Conservation (phyloP, 306 rosid species). For the Erythrophleum fordii region DNA sequence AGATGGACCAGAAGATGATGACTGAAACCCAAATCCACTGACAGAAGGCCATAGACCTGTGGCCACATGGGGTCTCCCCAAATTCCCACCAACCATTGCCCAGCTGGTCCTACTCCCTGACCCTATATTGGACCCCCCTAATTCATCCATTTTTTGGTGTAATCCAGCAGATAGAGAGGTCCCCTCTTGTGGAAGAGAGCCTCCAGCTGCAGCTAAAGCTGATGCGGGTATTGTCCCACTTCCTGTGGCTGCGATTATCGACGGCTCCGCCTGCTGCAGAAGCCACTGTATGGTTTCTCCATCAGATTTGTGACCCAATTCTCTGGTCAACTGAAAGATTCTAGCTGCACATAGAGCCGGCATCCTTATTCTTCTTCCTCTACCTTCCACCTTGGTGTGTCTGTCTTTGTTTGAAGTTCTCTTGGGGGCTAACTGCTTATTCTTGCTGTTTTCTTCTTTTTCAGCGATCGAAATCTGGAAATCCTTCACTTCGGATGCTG, state of each 20-base stretch:
- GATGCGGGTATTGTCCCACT: constrained; percentile 94
- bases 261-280: constrained; percentile 88
- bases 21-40: constrained; percentile 70
- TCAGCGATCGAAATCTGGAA: constrained; percentile 76
- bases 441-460: constrained; percentile 61
- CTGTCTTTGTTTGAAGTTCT: constrained; percentile 91
- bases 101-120: constrained; percentile 79
- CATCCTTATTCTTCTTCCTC: constrained; percentile 97
- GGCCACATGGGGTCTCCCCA: constrained; percentile 85
- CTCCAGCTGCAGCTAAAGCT: constrained; percentile 73
- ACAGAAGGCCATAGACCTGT: constrained; percentile 78
- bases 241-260: constrained; percentile 89
- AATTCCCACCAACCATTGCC: constrained; percentile 73
- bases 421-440: constrained; percentile 84
- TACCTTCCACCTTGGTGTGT: constrained; percentile 95
- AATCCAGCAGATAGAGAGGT: constrained; percentile 71
- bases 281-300: constrained; percentile 99
- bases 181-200: constrained; percentile 67
- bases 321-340: constrained; percentile 89
- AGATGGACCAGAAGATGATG: constrained; percentile 61
- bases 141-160: constrained; percentile 68
- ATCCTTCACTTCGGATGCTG: constrained; percentile 67
- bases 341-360: constrained; percentile 96
- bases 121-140: constrained; percentile 67
- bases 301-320: constrained; percentile 96